Percentiles rank a stretch among this genome's conserved stretches.
Evolutionary conservation across 768 basidiomycete species (phyloP).

Genomic region (Leccinum aurantiacum): DNA sequence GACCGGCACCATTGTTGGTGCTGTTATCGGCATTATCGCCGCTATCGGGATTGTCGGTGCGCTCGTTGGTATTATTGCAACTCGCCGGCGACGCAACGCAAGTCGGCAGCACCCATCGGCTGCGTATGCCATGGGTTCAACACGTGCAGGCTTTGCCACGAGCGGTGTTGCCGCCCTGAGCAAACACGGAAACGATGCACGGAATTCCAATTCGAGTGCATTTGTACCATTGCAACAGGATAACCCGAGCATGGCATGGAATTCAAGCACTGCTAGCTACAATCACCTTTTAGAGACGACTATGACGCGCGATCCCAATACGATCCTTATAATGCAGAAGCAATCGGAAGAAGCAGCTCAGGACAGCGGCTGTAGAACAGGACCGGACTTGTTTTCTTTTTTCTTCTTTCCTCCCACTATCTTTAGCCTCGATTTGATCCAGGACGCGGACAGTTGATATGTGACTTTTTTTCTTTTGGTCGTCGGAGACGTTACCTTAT

Average conservation of each 20-base stretch:
- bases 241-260: conserved; percentile 58
- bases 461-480: not conserved
- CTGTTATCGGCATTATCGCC: conserved; percentile 32
- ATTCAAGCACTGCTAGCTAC: conserved; percentile 51
- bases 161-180: conserved; percentile 22
- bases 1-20: conserved; percentile 29
- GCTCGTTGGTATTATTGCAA: conserved; percentile 45
- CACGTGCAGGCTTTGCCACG: conserved; percentile 28
- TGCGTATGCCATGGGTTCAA: conserved; percentile 41
- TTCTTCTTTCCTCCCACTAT: not conserved
- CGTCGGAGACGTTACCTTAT: conserved; percentile 7
- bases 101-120: conserved; percentile 32
- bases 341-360: conserved; percentile 27
- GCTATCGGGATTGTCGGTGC: conserved; percentile 33
- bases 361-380: conserved; percentile 26
- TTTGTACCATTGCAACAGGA: conserved; percentile 72
- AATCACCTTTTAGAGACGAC: conserved; percentile 40
- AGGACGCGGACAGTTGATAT: conserved; percentile 9
- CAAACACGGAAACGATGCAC: conserved; percentile 23
- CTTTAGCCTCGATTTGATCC: not conserved
- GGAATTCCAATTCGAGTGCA: conserved; percentile 64
- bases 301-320: conserved; percentile 18
- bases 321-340: conserved; percentile 29
- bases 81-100: conserved; percentile 50
- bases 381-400: not conserved